Base-by-base conservation (phyloP, 179 eudicot species). In the Nepenthes alata region DNA sequence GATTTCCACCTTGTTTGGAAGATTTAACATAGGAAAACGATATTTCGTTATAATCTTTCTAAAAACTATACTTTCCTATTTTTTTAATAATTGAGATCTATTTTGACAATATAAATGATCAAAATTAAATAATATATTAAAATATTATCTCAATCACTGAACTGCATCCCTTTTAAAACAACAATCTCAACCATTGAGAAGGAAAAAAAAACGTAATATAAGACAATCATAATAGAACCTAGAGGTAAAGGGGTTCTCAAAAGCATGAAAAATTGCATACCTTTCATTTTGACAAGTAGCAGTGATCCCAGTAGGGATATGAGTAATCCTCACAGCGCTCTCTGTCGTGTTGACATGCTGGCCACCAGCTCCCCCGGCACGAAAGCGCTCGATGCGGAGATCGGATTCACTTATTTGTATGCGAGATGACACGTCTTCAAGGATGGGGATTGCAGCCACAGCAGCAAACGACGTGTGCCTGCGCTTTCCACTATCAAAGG, bases 381-480 rank as follows among this genome's bases (percentile, higher is more conserved):
- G 93, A 56, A 49, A 80, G 6, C 97, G 82, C 44, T 93, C 98
- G 39, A 93, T 83, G 13, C 81, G 78, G 45, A 93, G 95, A 84
- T 93, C 98, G 7, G 95, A 89, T 78, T 93, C 98, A 67, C 90
- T 93, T 39, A 93, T 93, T 67, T 89, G 89, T 58, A 81, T 81
- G 60, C 68, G 95, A 58, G 88, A 66, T 11, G 85, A 85, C 34
- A 74, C 80, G 47, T 93, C 91, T 56, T 83, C 85, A 35, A 89
- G 85, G 67, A 93, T 89, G 6, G 98, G 97, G 58, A 85, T 93
- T 58, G 89, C 98, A 51, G 95, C 98, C 64, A 93, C 98, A 58
- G 98, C 96, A 56, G 97, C 84, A 79, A 89, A 93, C 47, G 98
- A 93, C 59, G 97, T 93, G 67, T 93, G 97, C 63, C 95, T 72